Percentiles rank a stretch among this genome's conserved stretches.
phyloP scores from a whole-genome alignment of 1,139 yeast genomes.

The Yamadazyma aaseri region DNA sequence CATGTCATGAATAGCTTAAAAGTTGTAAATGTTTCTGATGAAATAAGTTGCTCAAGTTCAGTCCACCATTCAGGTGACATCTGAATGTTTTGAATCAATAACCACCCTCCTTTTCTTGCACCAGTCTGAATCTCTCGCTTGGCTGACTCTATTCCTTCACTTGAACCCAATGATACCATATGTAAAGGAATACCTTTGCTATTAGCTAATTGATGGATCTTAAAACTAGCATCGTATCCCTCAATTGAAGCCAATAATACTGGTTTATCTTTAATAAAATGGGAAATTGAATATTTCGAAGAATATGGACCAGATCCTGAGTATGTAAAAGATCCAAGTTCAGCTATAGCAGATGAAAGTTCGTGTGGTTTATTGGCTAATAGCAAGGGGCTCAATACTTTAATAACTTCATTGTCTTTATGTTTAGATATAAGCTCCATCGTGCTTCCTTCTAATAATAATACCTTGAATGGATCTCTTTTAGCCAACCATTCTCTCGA shows the following conservation, averaged over 20 bases:
- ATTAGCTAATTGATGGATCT: slow-evolving; percentile 47
- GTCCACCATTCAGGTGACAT: slow-evolving; percentile 66
- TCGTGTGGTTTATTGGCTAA: slow-evolving; percentile 5
- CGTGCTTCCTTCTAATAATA: slow-evolving; percentile 4
- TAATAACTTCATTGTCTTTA: slow-evolving; percentile 20
- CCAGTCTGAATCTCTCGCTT: slow-evolving; percentile 50
- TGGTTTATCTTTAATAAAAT: slow-evolving; percentile 30
- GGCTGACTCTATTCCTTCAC: slow-evolving; percentile 62
- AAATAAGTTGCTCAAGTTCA: slow-evolving; percentile 47
- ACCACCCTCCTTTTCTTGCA: slow-evolving; percentile 56
- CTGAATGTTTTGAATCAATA: slow-evolving; percentile 76
- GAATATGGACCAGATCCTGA: slow-evolving; percentile 24
- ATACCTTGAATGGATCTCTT: slow-evolving; percentile 5
- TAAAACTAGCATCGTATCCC: slow-evolving; percentile 67
- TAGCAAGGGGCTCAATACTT: slow-evolving; percentile 14
- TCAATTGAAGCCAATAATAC: slow-evolving; percentile 57
- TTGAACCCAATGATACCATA: slow-evolving; percentile 73
- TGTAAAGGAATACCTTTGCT: slow-evolving; percentile 23
- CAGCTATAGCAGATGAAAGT: slow-evolving; percentile 18
- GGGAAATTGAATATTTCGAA: slow-evolving; percentile 25
- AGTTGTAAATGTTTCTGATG: slow-evolving; percentile 17
- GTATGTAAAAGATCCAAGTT: slow-evolving; percentile 21
- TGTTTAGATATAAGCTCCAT: slow-evolving; percentile 11
- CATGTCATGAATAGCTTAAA: slow-evolving; percentile 59
- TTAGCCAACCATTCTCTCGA: slow-evolving; percentile 7